These are phyloP conservation scores for Fagopyrum esculentum DNA, from an alignment of 148 eudicot genomes.

Conservation along the genomic window DNA sequence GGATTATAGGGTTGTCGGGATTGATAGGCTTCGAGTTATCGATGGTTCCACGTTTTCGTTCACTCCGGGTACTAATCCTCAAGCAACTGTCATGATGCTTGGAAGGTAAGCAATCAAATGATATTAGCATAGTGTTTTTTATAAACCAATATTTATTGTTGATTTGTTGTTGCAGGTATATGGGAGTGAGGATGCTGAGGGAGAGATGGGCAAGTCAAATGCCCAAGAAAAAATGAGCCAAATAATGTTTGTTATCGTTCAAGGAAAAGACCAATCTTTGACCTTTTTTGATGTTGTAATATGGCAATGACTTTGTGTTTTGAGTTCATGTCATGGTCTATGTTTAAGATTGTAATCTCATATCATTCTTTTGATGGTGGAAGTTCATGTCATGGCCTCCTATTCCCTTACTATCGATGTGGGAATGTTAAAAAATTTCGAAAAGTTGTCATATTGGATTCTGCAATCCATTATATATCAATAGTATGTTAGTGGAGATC, in stretches of 20 bases:
- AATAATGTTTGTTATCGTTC: not conserved
- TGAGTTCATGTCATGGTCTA: not conserved
- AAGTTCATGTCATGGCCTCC: too few species aligned
- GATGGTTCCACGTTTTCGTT: conserved; percentile 58
- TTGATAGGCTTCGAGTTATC: conserved; percentile 43
- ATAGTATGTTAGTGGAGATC: conserved; percentile 5
- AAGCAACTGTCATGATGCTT: conserved; percentile 78
- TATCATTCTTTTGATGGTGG: not conserved
- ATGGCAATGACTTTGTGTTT: not conserved
- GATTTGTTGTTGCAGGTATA: conserved; percentile 42
- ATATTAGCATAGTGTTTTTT: too few species aligned
- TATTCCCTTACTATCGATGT: too few species aligned
- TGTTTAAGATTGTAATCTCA: not conserved
- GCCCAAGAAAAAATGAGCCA: conserved; percentile 8
- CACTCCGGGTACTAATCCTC: conserved; percentile 77
- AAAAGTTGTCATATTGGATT: conserved; percentile 3
- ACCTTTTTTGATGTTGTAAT: not conserved
- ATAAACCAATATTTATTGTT: not conserved
- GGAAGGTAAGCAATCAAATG: conserved; percentile 46
- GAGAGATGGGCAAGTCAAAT: conserved; percentile 31
- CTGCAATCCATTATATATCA: not conserved
- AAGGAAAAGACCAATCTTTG: not conserved
- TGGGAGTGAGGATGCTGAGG: conserved; percentile 52
- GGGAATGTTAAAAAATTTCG: not conserved
- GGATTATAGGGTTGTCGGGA: conserved; percentile 50